A percentile compares a stretch with the other conserved stretches of the same genome.
These are phyloP conservation scores for Ceratocystis diversiconidia DNA, from an alignment of 2,329 filamentous ascomycete genomes.

Conservation along the genomic window DNA sequence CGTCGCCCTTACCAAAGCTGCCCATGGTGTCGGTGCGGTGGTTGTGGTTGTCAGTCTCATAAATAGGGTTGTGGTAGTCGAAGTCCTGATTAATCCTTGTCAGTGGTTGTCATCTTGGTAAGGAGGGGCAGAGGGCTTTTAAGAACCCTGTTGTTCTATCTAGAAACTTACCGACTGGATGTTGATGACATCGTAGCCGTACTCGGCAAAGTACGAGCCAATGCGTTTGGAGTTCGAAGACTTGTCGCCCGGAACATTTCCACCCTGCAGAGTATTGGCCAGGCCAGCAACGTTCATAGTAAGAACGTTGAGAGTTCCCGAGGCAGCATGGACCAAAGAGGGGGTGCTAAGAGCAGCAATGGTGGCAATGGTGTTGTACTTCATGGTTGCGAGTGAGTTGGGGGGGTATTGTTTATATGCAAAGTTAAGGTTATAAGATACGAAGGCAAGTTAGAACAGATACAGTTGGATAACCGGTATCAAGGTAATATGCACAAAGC, in stretches of 20 bases:
- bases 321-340: slow-evolving; percentile 14
- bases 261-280: slow-evolving; percentile 41
- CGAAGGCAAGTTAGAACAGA: neutral
- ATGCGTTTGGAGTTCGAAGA: slow-evolving; percentile 41
- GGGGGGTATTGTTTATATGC: neutral
- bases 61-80: slow-evolving; percentile 52
- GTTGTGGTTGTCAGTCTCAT: slow-evolving; percentile 43
- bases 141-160: neutral
- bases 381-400: slow-evolving; percentile 8
- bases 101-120: neutral
- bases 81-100: slow-evolving; percentile 34
- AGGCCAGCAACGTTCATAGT: slow-evolving; percentile 48
- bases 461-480: neutral
- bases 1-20: slow-evolving; percentile 47
- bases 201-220: slow-evolving; percentile 40
- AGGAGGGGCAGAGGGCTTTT: neutral
- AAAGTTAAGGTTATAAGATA: neutral
- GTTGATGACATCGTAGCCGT: slow-evolving; percentile 48
- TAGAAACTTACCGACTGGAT: slow-evolving; percentile 40
- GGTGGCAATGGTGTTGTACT: slow-evolving; percentile 13
- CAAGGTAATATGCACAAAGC: neutral
- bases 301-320: slow-evolving; percentile 35
- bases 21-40: slow-evolving; percentile 50
- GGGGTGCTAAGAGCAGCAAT: slow-evolving; percentile 12
- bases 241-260: slow-evolving; percentile 50